phyloP scores from a whole-genome alignment of 768 basidiomycete genomes.

The Mycena haematopus region DNA sequence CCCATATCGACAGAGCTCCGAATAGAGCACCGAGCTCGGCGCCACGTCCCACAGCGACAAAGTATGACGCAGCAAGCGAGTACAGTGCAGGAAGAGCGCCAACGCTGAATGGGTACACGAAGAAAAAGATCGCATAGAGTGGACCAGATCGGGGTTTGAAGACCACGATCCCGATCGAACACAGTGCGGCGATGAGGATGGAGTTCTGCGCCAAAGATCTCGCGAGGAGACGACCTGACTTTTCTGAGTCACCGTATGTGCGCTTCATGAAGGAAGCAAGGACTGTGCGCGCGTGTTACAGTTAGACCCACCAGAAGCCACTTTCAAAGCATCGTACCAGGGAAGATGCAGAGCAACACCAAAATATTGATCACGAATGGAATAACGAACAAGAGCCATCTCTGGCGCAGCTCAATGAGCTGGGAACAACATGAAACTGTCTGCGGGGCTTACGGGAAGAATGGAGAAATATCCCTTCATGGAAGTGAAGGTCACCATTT shows the following conservation, averaged over 20 bases:
- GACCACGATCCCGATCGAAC: neutral
- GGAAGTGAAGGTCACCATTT: neutral
- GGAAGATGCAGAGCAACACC: constrained; percentile 4
- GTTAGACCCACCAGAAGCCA: neutral
- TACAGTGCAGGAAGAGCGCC: constrained; percentile 20
- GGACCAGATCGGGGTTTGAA: constrained; percentile 2
- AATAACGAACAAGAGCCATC: constrained; percentile 2
- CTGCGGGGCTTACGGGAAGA: constrained; percentile 1
- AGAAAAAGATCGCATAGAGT: constrained; percentile 12
- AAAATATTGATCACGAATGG: neutral
- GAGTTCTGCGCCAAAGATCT: constrained; percentile 11
- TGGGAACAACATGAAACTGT: neutral
- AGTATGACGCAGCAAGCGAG: constrained; percentile 16
- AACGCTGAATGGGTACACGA: constrained; percentile 9
- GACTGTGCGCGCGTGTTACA: neutral
- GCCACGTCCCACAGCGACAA: neutral
- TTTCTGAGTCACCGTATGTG: constrained; percentile 5
- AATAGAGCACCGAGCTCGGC: constrained; percentile 14
- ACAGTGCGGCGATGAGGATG: constrained; percentile 6
- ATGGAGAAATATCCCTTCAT: neutral
- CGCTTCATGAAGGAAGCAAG: neutral
- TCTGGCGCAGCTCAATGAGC: neutral
- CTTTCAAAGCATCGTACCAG: neutral
- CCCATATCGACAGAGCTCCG: constrained; percentile 19
- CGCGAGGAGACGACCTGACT: neutral